Evolutionary conservation across 345 rosid species (phyloP).

Genomic region (Excoecaria cochinchinensis): DNA sequence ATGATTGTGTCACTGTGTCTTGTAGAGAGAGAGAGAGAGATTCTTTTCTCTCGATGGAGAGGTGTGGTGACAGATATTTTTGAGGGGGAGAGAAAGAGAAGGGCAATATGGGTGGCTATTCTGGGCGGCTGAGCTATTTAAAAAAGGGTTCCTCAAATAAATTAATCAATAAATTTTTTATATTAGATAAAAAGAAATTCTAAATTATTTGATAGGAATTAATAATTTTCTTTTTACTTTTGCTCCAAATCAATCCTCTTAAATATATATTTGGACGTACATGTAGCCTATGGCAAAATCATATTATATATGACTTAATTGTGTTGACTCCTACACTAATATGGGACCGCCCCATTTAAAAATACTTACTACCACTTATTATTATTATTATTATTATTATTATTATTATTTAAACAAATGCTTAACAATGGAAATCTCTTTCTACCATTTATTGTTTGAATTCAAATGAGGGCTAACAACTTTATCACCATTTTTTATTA

Average conservation of each 20-base stretch:
- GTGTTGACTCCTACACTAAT: conserved; percentile 20
- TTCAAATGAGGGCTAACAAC: no score
- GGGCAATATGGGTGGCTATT: conserved; percentile 59
- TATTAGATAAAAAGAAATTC: no score
- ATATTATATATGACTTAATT: conserved; percentile 10
- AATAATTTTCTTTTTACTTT: neutral
- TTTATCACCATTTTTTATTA: no score
- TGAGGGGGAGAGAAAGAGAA: conserved; percentile 31
- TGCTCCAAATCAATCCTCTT: neutral
- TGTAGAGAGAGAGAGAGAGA: conserved; percentile 35
- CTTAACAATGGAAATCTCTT: no score
- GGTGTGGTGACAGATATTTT: conserved; percentile 47
- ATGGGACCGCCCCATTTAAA: conserved; percentile 15
- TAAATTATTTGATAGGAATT: neutral
- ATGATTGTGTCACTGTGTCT: conserved; percentile 31
- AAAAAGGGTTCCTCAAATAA: conserved; percentile 22
- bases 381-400: neutral
- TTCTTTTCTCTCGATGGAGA: conserved; percentile 33
- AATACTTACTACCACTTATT: neutral
- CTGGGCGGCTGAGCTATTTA: conserved; percentile 78
- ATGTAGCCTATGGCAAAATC: conserved; percentile 4
- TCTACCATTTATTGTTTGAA: no score
- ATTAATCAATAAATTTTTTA: neutral
- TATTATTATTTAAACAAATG: neutral
- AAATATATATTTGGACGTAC: neutral